These are phyloP conservation scores for Candida alai DNA, from an alignment of 805 yeast genomes.

Conservation along the genomic window DNA sequence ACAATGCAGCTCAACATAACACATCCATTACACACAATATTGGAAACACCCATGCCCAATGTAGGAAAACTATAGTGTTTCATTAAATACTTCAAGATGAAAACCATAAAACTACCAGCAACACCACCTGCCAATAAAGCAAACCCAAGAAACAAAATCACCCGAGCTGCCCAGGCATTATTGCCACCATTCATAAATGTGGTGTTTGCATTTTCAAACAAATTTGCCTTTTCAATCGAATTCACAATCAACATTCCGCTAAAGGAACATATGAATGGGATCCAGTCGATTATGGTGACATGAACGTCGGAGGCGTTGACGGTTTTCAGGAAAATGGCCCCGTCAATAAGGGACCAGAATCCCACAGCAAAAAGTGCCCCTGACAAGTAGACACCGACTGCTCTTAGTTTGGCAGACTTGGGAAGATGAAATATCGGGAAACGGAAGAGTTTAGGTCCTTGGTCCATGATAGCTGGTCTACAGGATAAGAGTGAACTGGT, in stretches of 20 bases:
- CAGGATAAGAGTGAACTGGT: too few species aligned
- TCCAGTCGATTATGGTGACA: constrained; percentile 92
- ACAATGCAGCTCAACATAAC: constrained; percentile 86
- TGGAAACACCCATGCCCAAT: constrained; percentile 88
- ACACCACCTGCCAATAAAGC: constrained; percentile 90
- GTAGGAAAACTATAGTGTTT: constrained; percentile 83
- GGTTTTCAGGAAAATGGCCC: constrained; percentile 79
- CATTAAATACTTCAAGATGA: constrained; percentile 77
- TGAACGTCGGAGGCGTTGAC: constrained; percentile 84
- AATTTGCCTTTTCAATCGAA: constrained; percentile 63
- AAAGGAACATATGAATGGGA: constrained; percentile 84
- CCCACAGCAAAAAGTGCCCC: constrained; percentile 82
- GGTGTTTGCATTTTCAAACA: constrained; percentile 40
- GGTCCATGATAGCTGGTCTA: too few species aligned
- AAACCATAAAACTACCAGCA: constrained; percentile 86
- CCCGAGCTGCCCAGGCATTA: constrained; percentile 91
- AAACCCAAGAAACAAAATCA: constrained; percentile 87
- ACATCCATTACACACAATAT: constrained; percentile 73
- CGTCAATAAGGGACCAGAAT: constrained; percentile 85
- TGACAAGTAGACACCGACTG: constrained; percentile 71
- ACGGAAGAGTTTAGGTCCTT: constrained; percentile 48
- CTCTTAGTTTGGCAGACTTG: constrained; percentile 63
- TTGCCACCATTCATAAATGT: constrained; percentile 39
- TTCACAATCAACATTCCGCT: constrained; percentile 84
- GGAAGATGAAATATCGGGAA: constrained; percentile 59